Evolutionary conservation across 257 asterid genomes (phyloP).

Genomic region (Solanum peruvianum): DNA sequence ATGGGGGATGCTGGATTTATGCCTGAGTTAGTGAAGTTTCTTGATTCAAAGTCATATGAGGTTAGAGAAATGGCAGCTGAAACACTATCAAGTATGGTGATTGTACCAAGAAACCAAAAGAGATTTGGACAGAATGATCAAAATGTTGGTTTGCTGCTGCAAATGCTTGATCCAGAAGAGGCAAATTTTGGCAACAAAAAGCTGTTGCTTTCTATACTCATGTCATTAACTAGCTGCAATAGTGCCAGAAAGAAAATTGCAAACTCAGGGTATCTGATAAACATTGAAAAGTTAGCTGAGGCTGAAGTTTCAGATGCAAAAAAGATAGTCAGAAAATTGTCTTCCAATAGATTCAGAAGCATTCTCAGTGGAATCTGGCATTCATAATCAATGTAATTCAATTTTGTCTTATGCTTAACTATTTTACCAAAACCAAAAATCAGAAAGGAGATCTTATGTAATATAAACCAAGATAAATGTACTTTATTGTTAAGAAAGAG

Average conservation of each 20-base stretch:
- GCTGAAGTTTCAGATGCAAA: slow-evolving; percentile 73
- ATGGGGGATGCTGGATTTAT: slow-evolving; percentile 94
- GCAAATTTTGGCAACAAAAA: slow-evolving; percentile 50
- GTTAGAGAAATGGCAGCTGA: slow-evolving; percentile 75
- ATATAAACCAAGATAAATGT: slow-evolving; percentile 13
- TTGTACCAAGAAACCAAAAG: slow-evolving; percentile 57
- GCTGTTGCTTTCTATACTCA: slow-evolving; percentile 60
- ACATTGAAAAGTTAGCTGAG: slow-evolving; percentile 74
- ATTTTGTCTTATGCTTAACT: slow-evolving; percentile 2
- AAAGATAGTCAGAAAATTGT: slow-evolving; percentile 60
- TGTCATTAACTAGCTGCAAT: slow-evolving; percentile 56
- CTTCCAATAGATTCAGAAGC: slow-evolving; percentile 41
- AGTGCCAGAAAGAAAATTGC: slow-evolving; percentile 81
- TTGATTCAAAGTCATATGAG: slow-evolving; percentile 55
- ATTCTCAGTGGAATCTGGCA: slow-evolving; percentile 63
- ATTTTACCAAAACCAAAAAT: not conserved
- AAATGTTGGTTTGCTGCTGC: slow-evolving; percentile 46
- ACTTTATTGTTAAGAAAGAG: slow-evolving; percentile 5
- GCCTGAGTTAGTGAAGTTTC: slow-evolving; percentile 58
- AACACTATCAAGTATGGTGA: slow-evolving; percentile 57
- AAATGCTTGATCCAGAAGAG: slow-evolving; percentile 59
- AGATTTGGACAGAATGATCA: slow-evolving; percentile 62
- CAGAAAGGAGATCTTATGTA: slow-evolving; percentile 1
- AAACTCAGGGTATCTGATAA: slow-evolving; percentile 53
- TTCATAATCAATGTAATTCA: slow-evolving; percentile 27